phyloP scores from a whole-genome alignment of 208 protist species.

The Leishmania lainsoni region DNA sequence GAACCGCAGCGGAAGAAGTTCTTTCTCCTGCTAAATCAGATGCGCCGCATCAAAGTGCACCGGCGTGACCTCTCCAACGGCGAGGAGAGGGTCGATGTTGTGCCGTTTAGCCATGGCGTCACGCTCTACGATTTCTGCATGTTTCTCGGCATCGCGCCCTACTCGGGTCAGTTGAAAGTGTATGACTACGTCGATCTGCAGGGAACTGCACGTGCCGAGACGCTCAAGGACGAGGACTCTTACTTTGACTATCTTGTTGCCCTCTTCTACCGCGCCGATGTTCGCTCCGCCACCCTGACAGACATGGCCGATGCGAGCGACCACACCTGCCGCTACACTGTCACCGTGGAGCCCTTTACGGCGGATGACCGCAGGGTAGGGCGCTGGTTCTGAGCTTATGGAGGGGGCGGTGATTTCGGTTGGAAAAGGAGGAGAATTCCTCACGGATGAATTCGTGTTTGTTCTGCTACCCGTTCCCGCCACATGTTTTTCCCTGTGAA shows the following conservation, averaged over 20 bases:
- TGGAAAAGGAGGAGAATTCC: too few species aligned
- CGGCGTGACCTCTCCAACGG: conserved; percentile 53
- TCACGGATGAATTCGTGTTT: neutral
- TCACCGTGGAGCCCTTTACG: conserved; percentile 82
- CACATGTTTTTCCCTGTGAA: neutral
- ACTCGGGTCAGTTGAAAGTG: conserved; percentile 84
- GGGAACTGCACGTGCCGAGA: conserved; percentile 59
- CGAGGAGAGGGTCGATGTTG: conserved; percentile 34
- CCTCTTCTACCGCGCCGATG: conserved; percentile 75
- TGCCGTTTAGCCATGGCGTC: conserved; percentile 65
- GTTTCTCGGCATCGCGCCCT: conserved; percentile 60
- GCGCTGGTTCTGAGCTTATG: conserved; percentile 65
- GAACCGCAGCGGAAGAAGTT: conserved; percentile 53
- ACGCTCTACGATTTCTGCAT: conserved; percentile 84
- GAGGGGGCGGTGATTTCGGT: neutral
- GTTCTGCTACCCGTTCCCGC: neutral
- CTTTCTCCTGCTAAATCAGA: conserved; percentile 73
- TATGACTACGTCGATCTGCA: conserved; percentile 77
- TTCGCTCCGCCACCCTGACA: conserved; percentile 59
- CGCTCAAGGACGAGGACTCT: conserved; percentile 71
- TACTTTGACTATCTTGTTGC: conserved; percentile 87
- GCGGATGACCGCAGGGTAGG: conserved; percentile 61
- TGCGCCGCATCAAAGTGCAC: conserved; percentile 79
- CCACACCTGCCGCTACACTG: conserved; percentile 78
- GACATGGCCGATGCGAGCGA: conserved; percentile 73